phyloP scores from a whole-genome alignment of 2,329 filamentous ascomycete species.

The Huntiella savannae region DNA sequence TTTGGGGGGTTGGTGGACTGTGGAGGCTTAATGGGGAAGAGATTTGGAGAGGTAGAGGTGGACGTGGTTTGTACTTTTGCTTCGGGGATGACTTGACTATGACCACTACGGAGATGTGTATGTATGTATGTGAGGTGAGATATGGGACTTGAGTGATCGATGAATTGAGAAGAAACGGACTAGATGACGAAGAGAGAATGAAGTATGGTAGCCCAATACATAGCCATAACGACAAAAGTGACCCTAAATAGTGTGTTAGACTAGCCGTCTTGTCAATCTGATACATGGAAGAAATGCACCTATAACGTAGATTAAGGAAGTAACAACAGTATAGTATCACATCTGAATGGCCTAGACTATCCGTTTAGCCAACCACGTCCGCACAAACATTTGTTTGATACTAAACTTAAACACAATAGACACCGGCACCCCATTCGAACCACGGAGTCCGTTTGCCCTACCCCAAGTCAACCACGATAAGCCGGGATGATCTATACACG shows the following conservation, averaged over 20 bases:
- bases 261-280: no score
- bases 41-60: background rate
- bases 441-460: background rate
- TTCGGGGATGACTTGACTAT: background rate
- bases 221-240: no score
- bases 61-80: background rate
- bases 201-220: background rate
- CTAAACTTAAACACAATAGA: no score
- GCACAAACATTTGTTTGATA: no score
- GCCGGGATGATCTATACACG: background rate
- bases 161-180: background rate
- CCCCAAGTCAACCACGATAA: background rate
- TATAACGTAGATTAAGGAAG: no score
- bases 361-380: no score
- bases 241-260: no score
- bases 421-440: background rate
- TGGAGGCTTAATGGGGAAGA: background rate
- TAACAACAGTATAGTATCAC: no score
- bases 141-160: background rate
- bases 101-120: background rate
- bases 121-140: background rate
- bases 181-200: conserved; percentile 1
- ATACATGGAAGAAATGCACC: no score
- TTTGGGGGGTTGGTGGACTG: no score
- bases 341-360: no score